Evolutionary conservation across 495 filamentous ascomycete species (phyloP).

Genomic region (Thermochaetoides thermophila): DNA sequence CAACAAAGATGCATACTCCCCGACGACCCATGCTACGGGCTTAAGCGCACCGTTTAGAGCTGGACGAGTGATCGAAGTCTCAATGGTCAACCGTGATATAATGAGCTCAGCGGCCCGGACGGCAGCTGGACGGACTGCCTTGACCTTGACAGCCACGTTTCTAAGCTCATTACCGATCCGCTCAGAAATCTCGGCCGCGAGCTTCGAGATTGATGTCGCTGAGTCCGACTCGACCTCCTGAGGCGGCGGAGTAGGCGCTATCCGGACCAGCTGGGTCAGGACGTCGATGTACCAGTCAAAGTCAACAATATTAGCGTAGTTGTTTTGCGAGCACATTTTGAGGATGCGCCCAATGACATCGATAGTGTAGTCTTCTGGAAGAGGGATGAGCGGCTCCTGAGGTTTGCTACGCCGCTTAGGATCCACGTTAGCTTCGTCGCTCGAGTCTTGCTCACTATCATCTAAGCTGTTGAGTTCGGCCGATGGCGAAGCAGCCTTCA

Average conservation of each 20-base stretch:
- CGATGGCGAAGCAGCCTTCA: conserved; percentile 44
- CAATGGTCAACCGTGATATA: conserved; percentile 31
- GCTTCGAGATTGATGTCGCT: conserved; percentile 27
- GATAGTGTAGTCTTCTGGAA: conserved; percentile 71
- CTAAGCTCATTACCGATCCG: conserved; percentile 72
- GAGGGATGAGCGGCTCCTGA: conserved; percentile 23
- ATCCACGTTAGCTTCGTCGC: conserved; percentile 41
- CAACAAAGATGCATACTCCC: conserved; percentile 69
- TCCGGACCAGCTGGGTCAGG: conserved; percentile 62
- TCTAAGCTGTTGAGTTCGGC: conserved; percentile 14
- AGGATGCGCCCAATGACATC: conserved; percentile 68
- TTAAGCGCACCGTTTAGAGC: conserved; percentile 46
- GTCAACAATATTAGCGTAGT: conserved; percentile 69
- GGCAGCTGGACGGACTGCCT: conserved; percentile 58
- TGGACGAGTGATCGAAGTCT: conserved; percentile 23
- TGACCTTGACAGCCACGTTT: conserved; percentile 85
- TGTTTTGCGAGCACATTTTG: conserved; percentile 81
- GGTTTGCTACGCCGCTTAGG: conserved; percentile 21
- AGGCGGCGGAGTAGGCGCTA: conserved; percentile 45
- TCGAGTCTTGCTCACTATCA: conserved; percentile 37
- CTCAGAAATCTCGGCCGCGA: conserved; percentile 40
- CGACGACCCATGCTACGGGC: conserved; percentile 67
- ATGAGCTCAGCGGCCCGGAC: conserved; percentile 75
- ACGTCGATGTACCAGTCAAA: conserved; percentile 96
- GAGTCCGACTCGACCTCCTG: conserved; percentile 19